A percentile compares a stretch with the other conserved stretches of the same genome.
Conservation (phyloP, 495 filamentous ascomycete genomes). For the Thermothielavioides terrestris region DNA sequence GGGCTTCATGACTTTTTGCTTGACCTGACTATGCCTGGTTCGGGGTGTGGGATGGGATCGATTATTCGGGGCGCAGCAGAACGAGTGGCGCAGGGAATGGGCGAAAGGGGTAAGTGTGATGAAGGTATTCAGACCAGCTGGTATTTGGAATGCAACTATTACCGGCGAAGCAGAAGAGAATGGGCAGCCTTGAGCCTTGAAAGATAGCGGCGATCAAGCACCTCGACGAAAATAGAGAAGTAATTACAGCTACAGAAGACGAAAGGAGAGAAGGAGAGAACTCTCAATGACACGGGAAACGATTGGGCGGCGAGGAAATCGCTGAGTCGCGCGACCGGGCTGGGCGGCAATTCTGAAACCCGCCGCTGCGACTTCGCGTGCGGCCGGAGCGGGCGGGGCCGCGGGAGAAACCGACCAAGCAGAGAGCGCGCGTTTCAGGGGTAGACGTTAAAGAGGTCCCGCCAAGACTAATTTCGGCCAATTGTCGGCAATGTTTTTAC, state of each 20-base stretch:
- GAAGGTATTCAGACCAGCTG: slow-evolving; percentile 20
- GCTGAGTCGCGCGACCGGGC: slow-evolving; percentile 2
- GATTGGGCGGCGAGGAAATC: not conserved
- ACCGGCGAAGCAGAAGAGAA: not conserved
- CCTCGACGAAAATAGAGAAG: not conserved
- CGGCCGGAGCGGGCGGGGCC: not conserved
- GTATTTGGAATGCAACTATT: too few relatives aligned
- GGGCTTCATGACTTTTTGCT: slow-evolving; percentile 34
- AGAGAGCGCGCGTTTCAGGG: slow-evolving; percentile 1
- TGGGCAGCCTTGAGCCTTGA: not conserved
- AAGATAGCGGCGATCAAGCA: not conserved
- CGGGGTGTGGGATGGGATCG: too few relatives aligned
- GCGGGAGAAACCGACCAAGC: not conserved
- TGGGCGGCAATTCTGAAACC: slow-evolving; percentile 6
- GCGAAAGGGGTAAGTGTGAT: not conserved
- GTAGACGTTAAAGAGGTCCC: too few relatives aligned
- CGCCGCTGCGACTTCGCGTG: not conserved
- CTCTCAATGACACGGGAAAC: not conserved
- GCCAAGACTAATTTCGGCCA: not conserved
- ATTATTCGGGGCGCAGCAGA: too few relatives aligned
- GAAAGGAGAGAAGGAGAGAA: not conserved
- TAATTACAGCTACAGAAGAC: not conserved
- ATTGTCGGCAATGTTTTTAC: too few relatives aligned
- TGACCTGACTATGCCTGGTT: not conserved
- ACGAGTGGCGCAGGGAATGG: too few relatives aligned